Conservation (phyloP, 495 filamentous ascomycete genomes). For the Aspergillus saccharolyticus region DNA sequence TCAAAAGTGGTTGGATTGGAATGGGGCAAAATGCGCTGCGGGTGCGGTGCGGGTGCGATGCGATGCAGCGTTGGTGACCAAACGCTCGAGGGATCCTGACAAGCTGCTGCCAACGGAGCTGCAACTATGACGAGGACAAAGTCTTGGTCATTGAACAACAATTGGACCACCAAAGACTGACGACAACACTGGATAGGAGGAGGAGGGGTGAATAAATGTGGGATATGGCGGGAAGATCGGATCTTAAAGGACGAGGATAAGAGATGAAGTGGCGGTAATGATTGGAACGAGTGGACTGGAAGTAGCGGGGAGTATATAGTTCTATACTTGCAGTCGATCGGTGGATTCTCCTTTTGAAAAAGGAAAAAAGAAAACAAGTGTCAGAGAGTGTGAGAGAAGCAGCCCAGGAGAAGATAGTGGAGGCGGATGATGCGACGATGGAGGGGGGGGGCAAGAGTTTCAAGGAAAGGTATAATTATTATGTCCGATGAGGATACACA, state of each 20-base stretch:
- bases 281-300: constrained; percentile 6
- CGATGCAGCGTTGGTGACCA: constrained; percentile 6
- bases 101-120: constrained; percentile 5
- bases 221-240: constrained; percentile 14
- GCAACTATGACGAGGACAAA: constrained; percentile 4
- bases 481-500: constrained; percentile 16
- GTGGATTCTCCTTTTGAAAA: not conserved
- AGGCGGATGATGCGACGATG: not conserved
- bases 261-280: constrained; percentile 8
- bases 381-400: not conserved
- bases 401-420: not conserved
- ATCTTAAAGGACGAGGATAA: constrained; percentile 5
- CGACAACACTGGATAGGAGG: not conserved
- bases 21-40: not conserved
- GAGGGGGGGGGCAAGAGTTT: constrained; percentile 5
- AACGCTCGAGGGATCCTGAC: not conserved
- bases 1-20: not conserved
- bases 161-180: constrained; percentile 3
- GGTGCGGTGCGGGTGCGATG: constrained; percentile 2
- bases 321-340: constrained; percentile 1
- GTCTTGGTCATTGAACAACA: constrained; percentile 24
- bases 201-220: constrained; percentile 3
- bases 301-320: constrained; percentile 6
- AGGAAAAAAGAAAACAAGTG: constrained; percentile 2
- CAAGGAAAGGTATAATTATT: constrained; percentile 14